Conservation (phyloP, 441 rosid species). For the Erodium moschatum region DNA sequence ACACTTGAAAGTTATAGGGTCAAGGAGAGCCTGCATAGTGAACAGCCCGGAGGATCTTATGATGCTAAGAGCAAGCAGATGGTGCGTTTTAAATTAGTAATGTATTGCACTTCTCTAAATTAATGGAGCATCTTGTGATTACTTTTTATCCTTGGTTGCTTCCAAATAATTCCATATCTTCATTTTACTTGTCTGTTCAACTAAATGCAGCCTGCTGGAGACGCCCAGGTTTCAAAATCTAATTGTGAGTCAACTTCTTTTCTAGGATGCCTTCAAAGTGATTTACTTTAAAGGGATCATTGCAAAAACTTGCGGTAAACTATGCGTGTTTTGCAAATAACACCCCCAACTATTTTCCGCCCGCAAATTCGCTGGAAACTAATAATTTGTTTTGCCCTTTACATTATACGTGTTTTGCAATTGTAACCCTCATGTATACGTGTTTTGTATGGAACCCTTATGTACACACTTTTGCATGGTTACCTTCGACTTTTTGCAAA, state of each 20-base stretch:
- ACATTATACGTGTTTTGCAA: too few relatives aligned
- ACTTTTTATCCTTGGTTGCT: neutral
- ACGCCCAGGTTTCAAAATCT: conserved; percentile 25
- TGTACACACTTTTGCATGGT: too few relatives aligned
- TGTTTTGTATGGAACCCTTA: too few relatives aligned
- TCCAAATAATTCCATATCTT: neutral
- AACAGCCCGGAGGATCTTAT: conserved; percentile 27
- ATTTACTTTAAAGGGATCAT: neutral
- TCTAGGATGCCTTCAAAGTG: neutral
- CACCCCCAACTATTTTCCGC: too few relatives aligned
- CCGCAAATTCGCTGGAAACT: too few relatives aligned
- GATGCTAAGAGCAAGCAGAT: conserved; percentile 28
- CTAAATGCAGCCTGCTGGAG: conserved; percentile 32
- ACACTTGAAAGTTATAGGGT: conserved; percentile 28
- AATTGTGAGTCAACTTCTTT: conserved; percentile 33
- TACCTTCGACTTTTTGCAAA: too few relatives aligned
- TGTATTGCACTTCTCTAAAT: conserved; percentile 8
- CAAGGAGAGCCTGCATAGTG: conserved; percentile 29
- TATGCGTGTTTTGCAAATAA: too few relatives aligned
- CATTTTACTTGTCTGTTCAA: conserved; percentile 2
- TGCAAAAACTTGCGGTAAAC: too few relatives aligned
- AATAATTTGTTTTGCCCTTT: too few relatives aligned
- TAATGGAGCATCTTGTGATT: conserved; percentile 13
- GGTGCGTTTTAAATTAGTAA: conserved; percentile 29
- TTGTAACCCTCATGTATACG: too few relatives aligned